These are phyloP conservation scores for Fusarium lateritium DNA, from an alignment of 2,329 filamentous ascomycete genomes.

Conservation along the genomic window DNA sequence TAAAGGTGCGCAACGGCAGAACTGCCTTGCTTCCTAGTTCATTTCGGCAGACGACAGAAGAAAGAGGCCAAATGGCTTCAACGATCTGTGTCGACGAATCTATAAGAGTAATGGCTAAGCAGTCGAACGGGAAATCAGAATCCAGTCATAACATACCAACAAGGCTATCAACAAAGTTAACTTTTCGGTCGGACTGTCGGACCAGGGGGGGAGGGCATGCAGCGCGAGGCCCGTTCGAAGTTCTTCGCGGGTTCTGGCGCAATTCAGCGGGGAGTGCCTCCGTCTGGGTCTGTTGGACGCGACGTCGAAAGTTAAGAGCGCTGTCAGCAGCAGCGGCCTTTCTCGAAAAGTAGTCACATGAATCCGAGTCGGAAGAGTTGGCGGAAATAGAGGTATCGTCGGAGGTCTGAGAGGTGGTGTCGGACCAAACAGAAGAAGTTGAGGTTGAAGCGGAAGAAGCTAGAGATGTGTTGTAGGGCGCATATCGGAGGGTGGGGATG, in stretches of 20 bases:
- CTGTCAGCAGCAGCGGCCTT: slow-evolving; percentile 43
- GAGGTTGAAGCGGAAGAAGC: slow-evolving; percentile 83
- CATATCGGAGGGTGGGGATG: slow-evolving; percentile 63
- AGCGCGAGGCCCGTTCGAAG: slow-evolving; percentile 67
- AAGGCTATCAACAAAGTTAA: slow-evolving; percentile 95
- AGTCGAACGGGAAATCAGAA: slow-evolving; percentile 35
- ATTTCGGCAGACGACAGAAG: slow-evolving; percentile 82
- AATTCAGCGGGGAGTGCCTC: slow-evolving; percentile 71
- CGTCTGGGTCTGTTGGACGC: slow-evolving; percentile 50
- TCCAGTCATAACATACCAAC: slow-evolving; percentile 82
- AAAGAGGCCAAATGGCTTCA: slow-evolving; percentile 95
- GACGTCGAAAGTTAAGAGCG: slow-evolving; percentile 44
- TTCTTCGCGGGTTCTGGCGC: slow-evolving; percentile 75
- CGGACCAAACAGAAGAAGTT: slow-evolving; percentile 83
- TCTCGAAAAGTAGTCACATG: slow-evolving; percentile 60
- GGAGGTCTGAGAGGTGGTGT: slow-evolving; percentile 78
- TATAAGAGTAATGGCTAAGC: slow-evolving; percentile 62
- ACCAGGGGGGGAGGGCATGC: slow-evolving; percentile 81
- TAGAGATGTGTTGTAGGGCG: slow-evolving; percentile 78
- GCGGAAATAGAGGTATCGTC: slow-evolving; percentile 77
- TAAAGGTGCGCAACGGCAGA: slow-evolving; percentile 92
- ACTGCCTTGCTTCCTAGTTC: slow-evolving; percentile 83
- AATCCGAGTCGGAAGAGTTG: slow-evolving; percentile 70
- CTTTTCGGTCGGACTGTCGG: slow-evolving; percentile 91
- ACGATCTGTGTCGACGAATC: slow-evolving; percentile 98